Evolutionary conservation across 306 rosid species (phyloP).

Genomic region (Cicer chorassanicum): DNA sequence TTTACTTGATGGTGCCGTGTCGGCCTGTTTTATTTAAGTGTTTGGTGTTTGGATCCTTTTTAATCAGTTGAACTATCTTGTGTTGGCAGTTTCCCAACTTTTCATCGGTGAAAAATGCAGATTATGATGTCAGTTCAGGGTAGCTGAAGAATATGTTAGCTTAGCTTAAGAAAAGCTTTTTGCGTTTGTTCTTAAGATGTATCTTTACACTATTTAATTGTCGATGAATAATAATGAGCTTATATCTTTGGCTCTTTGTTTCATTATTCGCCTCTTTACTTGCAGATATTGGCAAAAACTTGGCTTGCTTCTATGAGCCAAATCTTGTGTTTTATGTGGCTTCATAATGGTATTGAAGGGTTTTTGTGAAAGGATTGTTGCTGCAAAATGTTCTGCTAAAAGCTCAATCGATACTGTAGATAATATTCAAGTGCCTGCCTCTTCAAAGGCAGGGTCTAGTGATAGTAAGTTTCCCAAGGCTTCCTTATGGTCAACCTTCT

Average conservation of each 20-base stretch:
- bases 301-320: conserved; percentile 64
- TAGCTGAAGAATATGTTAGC: conserved; percentile 21
- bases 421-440: conserved; percentile 56
- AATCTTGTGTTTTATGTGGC: conserved; percentile 43
- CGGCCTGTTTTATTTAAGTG: too few species aligned
- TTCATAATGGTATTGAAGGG: conserved; percentile 75
- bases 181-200: conserved; percentile 19
- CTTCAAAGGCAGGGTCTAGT: conserved; percentile 57
- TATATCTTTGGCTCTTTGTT: conserved; percentile 34
- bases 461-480: conserved; percentile 66
- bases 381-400: conserved; percentile 64
- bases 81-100: neutral
- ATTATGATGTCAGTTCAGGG: conserved; percentile 19
- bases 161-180: conserved; percentile 14
- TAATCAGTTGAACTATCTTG: conserved; percentile 9
- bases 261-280: conserved; percentile 36
- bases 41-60: conserved; percentile 2
- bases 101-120: conserved; percentile 12
- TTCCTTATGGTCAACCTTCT: conserved; percentile 80
- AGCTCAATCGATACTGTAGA: conserved; percentile 61
- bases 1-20: too few species aligned
- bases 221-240: conserved; percentile 1
- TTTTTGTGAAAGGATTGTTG: conserved; percentile 62
- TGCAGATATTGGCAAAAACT: conserved; percentile 49
- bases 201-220: conserved; percentile 16